These are phyloP conservation scores for Sicyos edulis DNA, from an alignment of 306 rosid genomes.

Conservation along the genomic window DNA sequence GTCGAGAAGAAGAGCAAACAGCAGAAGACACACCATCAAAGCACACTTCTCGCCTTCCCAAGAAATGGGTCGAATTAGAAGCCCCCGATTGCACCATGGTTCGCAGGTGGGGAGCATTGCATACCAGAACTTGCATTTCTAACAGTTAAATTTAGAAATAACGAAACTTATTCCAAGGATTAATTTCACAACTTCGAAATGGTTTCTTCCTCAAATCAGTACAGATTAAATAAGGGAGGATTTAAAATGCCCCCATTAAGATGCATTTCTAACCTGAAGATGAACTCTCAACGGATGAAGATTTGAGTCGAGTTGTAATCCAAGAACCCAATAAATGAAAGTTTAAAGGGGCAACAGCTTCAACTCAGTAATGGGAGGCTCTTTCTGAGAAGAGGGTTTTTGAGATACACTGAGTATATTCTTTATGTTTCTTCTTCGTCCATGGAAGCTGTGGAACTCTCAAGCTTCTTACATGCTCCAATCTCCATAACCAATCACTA, in stretches of 20 bases:
- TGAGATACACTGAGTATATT: not conserved
- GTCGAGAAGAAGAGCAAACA: constrained; percentile 45
- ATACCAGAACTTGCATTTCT: constrained; percentile 55
- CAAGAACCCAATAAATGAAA: constrained; percentile 3
- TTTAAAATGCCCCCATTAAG: not conserved
- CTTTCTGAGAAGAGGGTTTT: not conserved
- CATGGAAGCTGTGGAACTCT: constrained; percentile 4
- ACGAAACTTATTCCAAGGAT: not conserved
- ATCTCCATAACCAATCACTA: constrained; percentile 10
- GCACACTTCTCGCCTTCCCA: constrained; percentile 55
- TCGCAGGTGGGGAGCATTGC: constrained; percentile 38
- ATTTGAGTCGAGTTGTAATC: not conserved
- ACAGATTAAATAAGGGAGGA: not conserved
- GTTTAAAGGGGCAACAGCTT: not conserved
- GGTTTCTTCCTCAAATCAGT: not conserved
- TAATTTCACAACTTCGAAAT: not conserved
- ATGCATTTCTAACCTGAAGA: constrained; percentile 5
- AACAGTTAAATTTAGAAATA: not conserved
- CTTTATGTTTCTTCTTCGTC: not conserved
- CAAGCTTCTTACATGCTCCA: not conserved
- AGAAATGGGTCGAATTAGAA: constrained; percentile 36
- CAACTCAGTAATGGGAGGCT: not conserved
- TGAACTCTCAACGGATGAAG: not conserved
- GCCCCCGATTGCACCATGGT: constrained; percentile 23
- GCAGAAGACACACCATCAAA: constrained; percentile 65